Conservation (phyloP, 1,284 basidiomycete genomes). For the Moniliella sp. region DNA sequence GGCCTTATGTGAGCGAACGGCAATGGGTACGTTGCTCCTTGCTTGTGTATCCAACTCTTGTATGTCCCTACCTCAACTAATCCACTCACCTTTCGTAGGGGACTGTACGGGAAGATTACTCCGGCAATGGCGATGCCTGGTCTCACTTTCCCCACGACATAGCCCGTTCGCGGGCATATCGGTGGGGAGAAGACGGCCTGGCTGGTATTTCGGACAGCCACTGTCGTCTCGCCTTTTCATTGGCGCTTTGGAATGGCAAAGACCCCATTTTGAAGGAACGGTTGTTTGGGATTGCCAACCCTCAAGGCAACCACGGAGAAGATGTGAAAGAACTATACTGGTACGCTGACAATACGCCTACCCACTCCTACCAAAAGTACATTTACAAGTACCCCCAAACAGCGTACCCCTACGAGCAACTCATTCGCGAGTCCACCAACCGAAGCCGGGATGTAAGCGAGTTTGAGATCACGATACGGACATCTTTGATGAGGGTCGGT, state of each 20-base stretch:
- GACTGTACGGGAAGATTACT: conserved; percentile 93
- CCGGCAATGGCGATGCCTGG: conserved; percentile 86
- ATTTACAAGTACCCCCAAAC: conserved; percentile 92
- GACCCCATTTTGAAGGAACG: conserved; percentile 91
- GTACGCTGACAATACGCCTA: conserved; percentile 90
- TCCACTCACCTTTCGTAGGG: no score
- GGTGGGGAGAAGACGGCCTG: conserved; percentile 95
- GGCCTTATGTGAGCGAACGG: no score
- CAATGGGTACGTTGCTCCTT: no score
- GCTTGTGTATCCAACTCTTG: no score
- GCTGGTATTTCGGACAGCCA: conserved; percentile 91
- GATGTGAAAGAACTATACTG: conserved; percentile 97
- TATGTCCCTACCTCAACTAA: no score
- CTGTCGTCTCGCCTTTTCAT: conserved; percentile 66
- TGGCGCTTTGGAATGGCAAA: conserved; percentile 82
- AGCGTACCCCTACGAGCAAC: conserved; percentile 73
- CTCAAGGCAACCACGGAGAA: conserved; percentile 85
- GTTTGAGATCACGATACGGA: conserved; percentile 85
- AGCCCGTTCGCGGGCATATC: conserved; percentile 73
- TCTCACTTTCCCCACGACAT: conserved; percentile 88
- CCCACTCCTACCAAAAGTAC: conserved; percentile 98
- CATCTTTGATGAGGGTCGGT: conserved; percentile 69
- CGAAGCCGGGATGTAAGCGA: conserved; percentile 67
- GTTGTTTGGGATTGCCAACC: conserved; percentile 74
- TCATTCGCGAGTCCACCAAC: conserved; percentile 61